Evolutionary conservation across 495 filamentous ascomycete species (phyloP), one percentile per base, ranked within the genome.

Genomic region (Trichoderma orchidacearum): DNA sequence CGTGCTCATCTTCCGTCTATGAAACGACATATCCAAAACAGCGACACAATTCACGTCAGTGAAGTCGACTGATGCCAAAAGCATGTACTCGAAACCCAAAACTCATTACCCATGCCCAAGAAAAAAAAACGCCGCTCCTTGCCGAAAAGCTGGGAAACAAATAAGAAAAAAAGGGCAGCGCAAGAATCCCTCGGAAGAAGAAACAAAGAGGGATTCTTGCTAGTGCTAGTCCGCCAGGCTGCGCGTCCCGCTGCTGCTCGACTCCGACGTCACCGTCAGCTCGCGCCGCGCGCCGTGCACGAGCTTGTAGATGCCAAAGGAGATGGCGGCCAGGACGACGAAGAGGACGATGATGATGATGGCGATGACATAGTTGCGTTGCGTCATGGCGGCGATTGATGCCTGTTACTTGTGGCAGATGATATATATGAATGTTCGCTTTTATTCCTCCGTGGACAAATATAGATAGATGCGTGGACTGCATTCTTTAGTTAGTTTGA

Each of bases 331-430:
- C 27, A 90, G 80, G 48, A 89, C 66, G 67, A 89, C 67, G 70
- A 89, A 89, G 59, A 90, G 79, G 36, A 89, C 62, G 70, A 90
- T 88, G 70, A 90, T 84, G 70, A 90, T 90, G 67, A 90, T 78
- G 30, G 85, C 86, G 69, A 90, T 86, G 65, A 83, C 79, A 71
- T 87, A 79, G 80, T 90, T 90, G 74, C 82, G 71, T 69, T 87
- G 72, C 60, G 83, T 76, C 73, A 74, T 84, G 53, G 55, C 57
- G 51, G 62, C 62, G 59, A 58, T 56, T 58, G 53, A n/a, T n/a
- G 21, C n/a, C n/a, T n/a, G n/a, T n/a, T n/a, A n/a, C n/a, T n/a
- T n/a, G n/a, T n/a, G n/a, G n/a, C n/a, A n/a, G n/a, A n/a, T n/a
- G n/a, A n/a, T n/a, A n/a, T n/a, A n/a, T n/a, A n/a, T n/a, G n/a